These are phyloP conservation scores for Fusarium virguliforme DNA, from an alignment of 2,329 filamentous ascomycete species.

Conservation along the genomic window DNA sequence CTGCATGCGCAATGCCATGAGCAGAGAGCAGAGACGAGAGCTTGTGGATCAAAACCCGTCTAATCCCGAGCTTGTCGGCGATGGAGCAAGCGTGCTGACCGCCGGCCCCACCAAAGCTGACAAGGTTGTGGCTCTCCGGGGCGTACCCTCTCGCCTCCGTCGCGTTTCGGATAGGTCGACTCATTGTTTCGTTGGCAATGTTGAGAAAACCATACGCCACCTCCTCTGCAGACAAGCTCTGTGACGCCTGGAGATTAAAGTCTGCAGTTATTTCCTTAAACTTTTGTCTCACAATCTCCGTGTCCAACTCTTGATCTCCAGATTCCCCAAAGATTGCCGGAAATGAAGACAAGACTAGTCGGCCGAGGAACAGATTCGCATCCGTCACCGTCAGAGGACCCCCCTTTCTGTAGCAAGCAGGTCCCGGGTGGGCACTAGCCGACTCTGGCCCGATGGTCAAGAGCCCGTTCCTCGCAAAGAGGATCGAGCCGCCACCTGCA, in stretches of 20 bases:
- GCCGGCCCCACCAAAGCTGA: slow-evolving; percentile 78
- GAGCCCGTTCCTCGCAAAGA: slow-evolving; percentile 79
- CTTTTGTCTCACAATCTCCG: slow-evolving; percentile 55
- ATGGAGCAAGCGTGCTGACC: slow-evolving; percentile 69
- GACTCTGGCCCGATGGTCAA: slow-evolving; percentile 81
- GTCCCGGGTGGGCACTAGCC: slow-evolving; percentile 79
- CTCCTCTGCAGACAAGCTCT: slow-evolving; percentile 55
- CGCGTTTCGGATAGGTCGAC: slow-evolving; percentile 80
- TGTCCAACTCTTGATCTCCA: slow-evolving; percentile 70
- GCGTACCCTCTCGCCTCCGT: slow-evolving; percentile 70
- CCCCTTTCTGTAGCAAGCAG: slow-evolving; percentile 79
- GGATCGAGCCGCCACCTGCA: slow-evolving; percentile 64
- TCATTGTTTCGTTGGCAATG: slow-evolving; percentile 84
- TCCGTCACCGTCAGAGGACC: slow-evolving; percentile 82
- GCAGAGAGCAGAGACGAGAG: slow-evolving; percentile 61
- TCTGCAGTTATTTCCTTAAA: slow-evolving; percentile 59
- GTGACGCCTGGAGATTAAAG: slow-evolving; percentile 58
- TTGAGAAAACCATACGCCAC: slow-evolving; percentile 80
- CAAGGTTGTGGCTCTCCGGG: slow-evolving; percentile 54
- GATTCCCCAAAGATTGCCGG: slow-evolving; percentile 80
- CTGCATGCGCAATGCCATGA: slow-evolving; percentile 61
- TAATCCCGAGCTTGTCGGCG: slow-evolving; percentile 59
- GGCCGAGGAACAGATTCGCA: slow-evolving; percentile 78
- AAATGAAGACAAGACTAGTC: slow-evolving; percentile 72
- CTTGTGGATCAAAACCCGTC: slow-evolving; percentile 61